These are phyloP conservation scores for Isoetes taiwanensis DNA, from an alignment of 75 land plant genomes.

Conservation along the genomic window DNA sequence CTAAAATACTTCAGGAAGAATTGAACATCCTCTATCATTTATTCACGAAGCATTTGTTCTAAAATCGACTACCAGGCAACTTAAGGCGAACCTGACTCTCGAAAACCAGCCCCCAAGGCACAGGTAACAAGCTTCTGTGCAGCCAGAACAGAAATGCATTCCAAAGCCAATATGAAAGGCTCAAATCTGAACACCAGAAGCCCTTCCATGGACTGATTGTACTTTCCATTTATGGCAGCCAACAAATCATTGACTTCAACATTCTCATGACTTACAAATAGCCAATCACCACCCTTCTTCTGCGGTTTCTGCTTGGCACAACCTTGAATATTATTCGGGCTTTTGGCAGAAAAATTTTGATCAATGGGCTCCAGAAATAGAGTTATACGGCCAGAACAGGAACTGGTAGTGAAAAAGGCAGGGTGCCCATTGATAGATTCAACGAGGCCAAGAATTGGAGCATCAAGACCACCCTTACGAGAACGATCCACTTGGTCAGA, in stretches of 20 bases:
- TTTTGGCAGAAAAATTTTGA: not conserved
- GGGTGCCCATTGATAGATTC: conserved; percentile 51
- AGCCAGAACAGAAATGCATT: conserved; percentile 42
- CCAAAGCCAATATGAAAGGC: conserved; percentile 81
- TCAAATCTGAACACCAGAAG: conserved; percentile 71
- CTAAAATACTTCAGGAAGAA: too few relatives aligned
- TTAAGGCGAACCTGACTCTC: conserved; percentile 68
- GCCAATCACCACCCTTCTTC: conserved; percentile 56
- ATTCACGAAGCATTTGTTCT: not conserved
- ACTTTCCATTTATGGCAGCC: not conserved
- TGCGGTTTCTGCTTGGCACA: conserved; percentile 18
- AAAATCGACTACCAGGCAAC: too few relatives aligned
- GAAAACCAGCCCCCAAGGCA: conserved; percentile 75
- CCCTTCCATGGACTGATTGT: conserved; percentile 10
- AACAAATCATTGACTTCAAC: conserved; percentile 23
- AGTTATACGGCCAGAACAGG: conserved; percentile 95
- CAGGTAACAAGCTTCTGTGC: conserved; percentile 55
- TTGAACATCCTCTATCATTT: not conserved
- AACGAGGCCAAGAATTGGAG: conserved; percentile 55
- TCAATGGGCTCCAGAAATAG: conserved; percentile 37
- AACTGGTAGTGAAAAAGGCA: conserved; percentile 83
- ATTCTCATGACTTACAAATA: conserved; percentile 27
- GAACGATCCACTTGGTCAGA: conserved; percentile 53
- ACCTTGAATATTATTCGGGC: not conserved
- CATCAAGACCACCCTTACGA: conserved; percentile 69